These are phyloP conservation scores for Penicillium cinerascens DNA, from an alignment of 495 filamentous ascomycete genomes.

Conservation along the genomic window DNA sequence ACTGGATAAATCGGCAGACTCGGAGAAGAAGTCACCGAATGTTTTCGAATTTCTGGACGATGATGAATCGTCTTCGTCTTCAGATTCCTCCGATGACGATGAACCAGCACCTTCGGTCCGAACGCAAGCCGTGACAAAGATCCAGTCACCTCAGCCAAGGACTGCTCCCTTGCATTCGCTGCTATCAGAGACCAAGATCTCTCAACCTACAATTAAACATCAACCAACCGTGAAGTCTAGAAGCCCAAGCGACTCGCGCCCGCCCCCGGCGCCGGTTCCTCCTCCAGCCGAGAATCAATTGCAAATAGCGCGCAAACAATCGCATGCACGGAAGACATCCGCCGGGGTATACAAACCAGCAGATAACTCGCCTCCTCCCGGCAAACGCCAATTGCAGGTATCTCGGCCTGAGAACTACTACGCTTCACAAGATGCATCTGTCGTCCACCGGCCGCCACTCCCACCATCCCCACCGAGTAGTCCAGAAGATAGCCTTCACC, in stretches of 20 bases:
- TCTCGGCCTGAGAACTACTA: slow-evolving; percentile 33
- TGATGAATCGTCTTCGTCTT: slow-evolving; percentile 19
- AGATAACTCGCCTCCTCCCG: neutral
- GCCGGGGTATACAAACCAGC: neutral
- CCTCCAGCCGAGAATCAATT: slow-evolving; percentile 23
- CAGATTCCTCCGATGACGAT: slow-evolving; percentile 14
- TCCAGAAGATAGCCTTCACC: slow-evolving; percentile 34
- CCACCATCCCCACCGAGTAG: slow-evolving; percentile 40
- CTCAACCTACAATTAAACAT: slow-evolving; percentile 6
- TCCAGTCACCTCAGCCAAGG: slow-evolving; percentile 22
- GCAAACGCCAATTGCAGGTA: slow-evolving; percentile 15
- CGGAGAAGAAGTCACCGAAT: slow-evolving; percentile 28
- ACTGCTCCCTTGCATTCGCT: slow-evolving; percentile 15
- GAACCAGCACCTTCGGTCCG: slow-evolving; percentile 2
- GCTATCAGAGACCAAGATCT: slow-evolving; percentile 6
- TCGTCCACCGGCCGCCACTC: slow-evolving; percentile 25
- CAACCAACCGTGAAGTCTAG: slow-evolving; percentile 2
- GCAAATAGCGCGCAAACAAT: slow-evolving; percentile 24
- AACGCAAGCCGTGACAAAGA: slow-evolving; percentile 13
- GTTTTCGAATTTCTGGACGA: slow-evolving; percentile 45
- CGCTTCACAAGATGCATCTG: slow-evolving; percentile 12
- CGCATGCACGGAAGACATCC: slow-evolving; percentile 18
- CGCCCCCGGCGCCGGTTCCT: slow-evolving; percentile 20
- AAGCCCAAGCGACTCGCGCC: slow-evolving; percentile 18
- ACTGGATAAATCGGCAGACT: slow-evolving; percentile 11